Base-by-base conservation (phyloP, 371 early-diverging fungal genomes). In the Catenaria anguillulae region DNA sequence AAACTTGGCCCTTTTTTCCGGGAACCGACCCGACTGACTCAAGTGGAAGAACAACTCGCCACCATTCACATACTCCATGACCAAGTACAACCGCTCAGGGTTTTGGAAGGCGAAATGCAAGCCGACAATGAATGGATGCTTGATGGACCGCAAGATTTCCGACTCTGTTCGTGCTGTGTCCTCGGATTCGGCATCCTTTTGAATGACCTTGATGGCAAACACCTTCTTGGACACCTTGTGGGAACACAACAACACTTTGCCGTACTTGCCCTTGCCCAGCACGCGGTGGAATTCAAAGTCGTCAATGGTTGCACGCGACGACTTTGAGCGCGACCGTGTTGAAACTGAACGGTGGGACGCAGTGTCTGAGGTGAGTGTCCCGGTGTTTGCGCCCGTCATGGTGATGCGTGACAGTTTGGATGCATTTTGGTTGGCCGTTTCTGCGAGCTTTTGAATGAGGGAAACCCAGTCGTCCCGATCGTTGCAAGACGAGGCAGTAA, bases 1-100 rank as follows among this genome's bases (percentile, higher is more conserved):
- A 59, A 77, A 73, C 60, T 70, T 55, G 0, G 75, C 75, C 19
- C 78, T 62, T 15, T 67, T 67, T 56, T 74, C 74, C 15, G 65
- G 35, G 59, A 81, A 79, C 26, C 68, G 62, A 2, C 72, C 73
- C 50, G 69, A 68, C 23, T 69, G 64, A 33, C 59, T 67, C 29
- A 85, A 65, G 63, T 77, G 80, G 65, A 70, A 75, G 64, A 78
- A 82, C 31, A 85, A 66, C 68, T 85, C 85, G 19, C 85, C 85
- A 33, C 85, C 85, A 33, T 71, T 73, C n/a, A 83, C 69, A 70
- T 81, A 84, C 62, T 82, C 83, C 71, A 83, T 72, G 24, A 82
- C 73, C 21, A 84, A 64, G 60, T 72, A 78, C 23, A 80, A 62
- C 24, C 77, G 63, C 36, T 73, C 75, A 4, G 70, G 55, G 37